phyloP scores from a whole-genome alignment of 2,329 filamentous ascomycete genomes.

The Alternaria brassicae region DNA sequence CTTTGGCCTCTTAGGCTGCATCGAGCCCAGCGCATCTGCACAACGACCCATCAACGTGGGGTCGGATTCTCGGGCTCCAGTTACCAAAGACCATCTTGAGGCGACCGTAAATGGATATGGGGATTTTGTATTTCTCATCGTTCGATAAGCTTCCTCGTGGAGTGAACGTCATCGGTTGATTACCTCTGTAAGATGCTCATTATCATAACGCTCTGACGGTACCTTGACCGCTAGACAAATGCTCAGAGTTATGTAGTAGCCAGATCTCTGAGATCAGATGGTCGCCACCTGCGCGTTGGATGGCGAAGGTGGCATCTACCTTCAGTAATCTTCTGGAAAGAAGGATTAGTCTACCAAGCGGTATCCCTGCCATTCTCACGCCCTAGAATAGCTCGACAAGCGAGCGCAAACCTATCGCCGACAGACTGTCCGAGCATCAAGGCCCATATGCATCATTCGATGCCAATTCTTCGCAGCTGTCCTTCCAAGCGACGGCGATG shows the following conservation, averaged over 20 bases:
- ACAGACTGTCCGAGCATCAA: conserved; percentile 37
- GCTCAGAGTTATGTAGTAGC: not conserved
- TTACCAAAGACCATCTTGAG: conserved; percentile 15
- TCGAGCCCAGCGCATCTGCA: not conserved
- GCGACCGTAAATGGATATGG: not conserved
- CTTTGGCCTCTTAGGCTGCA: not conserved
- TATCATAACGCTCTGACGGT: not conserved
- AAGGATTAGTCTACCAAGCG: conserved; percentile 5
- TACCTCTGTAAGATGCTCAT: not conserved
- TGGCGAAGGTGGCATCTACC: conserved; percentile 14
- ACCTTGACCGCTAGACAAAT: conserved; percentile 2
- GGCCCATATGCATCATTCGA: conserved; percentile 20
- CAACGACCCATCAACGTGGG: not conserved
- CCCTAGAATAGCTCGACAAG: conserved; percentile 34
- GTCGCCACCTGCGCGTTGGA: not conserved
- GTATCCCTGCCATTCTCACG: conserved; percentile 20
- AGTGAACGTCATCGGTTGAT: not conserved
- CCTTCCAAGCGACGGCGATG: conserved; percentile 23
- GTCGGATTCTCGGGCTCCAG: conserved; percentile 2
- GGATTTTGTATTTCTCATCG: not conserved
- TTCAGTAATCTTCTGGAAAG: conserved; percentile 38
- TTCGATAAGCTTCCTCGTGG: too few species aligned
- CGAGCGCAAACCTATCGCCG: conserved; percentile 31
- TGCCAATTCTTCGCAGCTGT: conserved; percentile 25
- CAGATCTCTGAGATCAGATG: not conserved